Base-by-base conservation (phyloP, 2,329 filamentous ascomycete genomes). In the Clarireedia hainanense region DNA sequence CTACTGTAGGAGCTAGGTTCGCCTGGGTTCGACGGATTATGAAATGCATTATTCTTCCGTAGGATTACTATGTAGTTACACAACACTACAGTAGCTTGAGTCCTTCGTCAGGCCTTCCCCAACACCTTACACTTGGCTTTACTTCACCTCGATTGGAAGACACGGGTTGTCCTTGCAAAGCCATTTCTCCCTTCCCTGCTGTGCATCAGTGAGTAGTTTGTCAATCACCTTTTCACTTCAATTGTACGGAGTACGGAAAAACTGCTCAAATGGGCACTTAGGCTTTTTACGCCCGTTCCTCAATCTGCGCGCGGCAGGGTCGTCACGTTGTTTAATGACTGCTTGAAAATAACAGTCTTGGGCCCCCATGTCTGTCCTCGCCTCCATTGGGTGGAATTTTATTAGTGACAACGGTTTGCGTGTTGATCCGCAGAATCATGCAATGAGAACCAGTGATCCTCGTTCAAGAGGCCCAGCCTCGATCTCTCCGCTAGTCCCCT, bases 401-500 rank as follows among this genome's bases (percentile, higher is more conserved):
- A 37, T 56, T 47, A 52, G 55, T 47, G 42, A 49, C 55, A 57
- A 57, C 55, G 55, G 55, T 52, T 56, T 30, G 37, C 45, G 39
- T 48, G 42, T 57, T 49, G 55, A 39, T 50, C 55, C 49, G 62
- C 60, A 61, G 61, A 61, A 56, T 20, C 48, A 56, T 57, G 53
- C 50, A 52, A 46, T 58, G 50, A 30, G 60, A 52, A 48, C 64
- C 63, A 65, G 65, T 68, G 61, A 64, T 60, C 60, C 57, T 49
- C 56, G 53, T 53, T 40, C 56, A 40, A 53, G 24, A 40, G 53
- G 57, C 62, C 63, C 58, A 64, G 57, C 59, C 61, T 64, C 64
- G 63, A 68, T 68, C 66, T 65, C 60, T 63, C 57, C 64, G 58
- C 60, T 58, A 27, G 24, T 56, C 59, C 63, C 56, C 56, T 65